Conservation (phyloP, 2,329 filamentous ascomycete species). For the Botrytis sinoallii region DNA sequence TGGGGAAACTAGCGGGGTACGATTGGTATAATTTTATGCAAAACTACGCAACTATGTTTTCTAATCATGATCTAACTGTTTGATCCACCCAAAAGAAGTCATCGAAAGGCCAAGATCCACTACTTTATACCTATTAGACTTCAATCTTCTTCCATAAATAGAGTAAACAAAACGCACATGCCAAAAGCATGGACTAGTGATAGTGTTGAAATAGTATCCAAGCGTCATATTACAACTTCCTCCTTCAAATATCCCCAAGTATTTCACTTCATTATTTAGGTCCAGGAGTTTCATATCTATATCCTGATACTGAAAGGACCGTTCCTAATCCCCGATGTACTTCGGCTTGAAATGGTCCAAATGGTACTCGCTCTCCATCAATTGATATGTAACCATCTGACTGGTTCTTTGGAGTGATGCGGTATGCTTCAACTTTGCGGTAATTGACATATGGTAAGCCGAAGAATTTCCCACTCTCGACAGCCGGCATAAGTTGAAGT, state of each 20-base stretch:
- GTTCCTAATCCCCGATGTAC: slow-evolving; percentile 76
- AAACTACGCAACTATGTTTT: not conserved
- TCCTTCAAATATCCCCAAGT: not conserved
- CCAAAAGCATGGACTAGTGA: not conserved
- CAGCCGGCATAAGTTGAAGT: slow-evolving; percentile 63
- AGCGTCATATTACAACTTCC: not conserved
- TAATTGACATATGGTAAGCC: slow-evolving; percentile 73
- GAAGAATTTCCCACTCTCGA: slow-evolving; percentile 72
- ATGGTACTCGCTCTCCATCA: slow-evolving; percentile 82
- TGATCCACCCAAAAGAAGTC: not conserved
- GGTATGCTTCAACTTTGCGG: slow-evolving; percentile 76
- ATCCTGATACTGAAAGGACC: slow-evolving; percentile 42
- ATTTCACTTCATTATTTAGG: not conserved
- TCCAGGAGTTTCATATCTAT: slow-evolving; percentile 14
- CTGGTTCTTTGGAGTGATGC: slow-evolving; percentile 69
- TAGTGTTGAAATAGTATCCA: not conserved
- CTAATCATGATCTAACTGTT: not conserved
- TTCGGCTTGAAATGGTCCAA: slow-evolving; percentile 85
- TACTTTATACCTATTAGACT: not conserved
- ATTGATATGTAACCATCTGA: slow-evolving; percentile 81
- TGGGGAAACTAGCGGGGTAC: slow-evolving; percentile 2
- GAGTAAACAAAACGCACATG: not conserved
- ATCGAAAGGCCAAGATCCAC: not conserved
- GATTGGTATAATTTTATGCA: not conserved
- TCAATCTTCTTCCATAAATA: not conserved